Evolutionary conservation across 139 green algal species (phyloP).

Genomic region (Deuterostichococcus epilithicus): DNA sequence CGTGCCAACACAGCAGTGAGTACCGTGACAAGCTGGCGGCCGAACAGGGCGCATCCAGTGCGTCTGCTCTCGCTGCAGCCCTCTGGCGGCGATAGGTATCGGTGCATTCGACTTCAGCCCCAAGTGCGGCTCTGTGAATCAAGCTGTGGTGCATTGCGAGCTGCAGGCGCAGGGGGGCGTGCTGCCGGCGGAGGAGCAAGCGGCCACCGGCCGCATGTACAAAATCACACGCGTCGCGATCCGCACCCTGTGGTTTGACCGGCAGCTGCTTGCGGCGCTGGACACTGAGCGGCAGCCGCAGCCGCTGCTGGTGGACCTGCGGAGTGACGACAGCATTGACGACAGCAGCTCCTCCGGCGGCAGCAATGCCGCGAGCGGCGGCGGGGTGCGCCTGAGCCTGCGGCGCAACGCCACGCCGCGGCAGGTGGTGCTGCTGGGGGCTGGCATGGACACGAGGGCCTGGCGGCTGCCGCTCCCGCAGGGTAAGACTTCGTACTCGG

Average conservation of each 20-base stretch:
- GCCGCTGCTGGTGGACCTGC: not conserved
- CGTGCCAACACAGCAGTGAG: no score
- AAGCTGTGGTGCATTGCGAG: no score
- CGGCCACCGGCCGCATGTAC: not conserved
- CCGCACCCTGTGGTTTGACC: not conserved
- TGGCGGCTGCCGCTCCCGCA: slow-evolving; percentile 6
- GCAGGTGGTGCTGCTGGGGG: slow-evolving; percentile 7
- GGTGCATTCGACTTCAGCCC: no score
- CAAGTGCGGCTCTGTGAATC: no score
- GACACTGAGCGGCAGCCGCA: not conserved
- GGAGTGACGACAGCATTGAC: not conserved
- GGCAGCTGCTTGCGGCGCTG: not conserved
- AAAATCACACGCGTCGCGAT: not conserved
- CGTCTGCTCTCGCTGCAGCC: no score
- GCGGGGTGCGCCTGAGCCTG: not conserved
- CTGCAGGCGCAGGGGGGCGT: not conserved
- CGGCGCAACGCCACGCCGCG: not conserved
- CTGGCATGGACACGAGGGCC: slow-evolving; percentile 7
- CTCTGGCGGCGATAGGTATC: no score
- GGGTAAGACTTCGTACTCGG: not conserved
- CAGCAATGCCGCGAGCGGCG: not conserved
- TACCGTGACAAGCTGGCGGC: no score
- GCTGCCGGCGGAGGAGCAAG: not conserved
- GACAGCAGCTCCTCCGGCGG: no score
- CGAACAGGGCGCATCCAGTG: no score